These are phyloP conservation scores for Xylaria digitata DNA, from an alignment of 2,329 filamentous ascomycete species.

Conservation along the genomic window DNA sequence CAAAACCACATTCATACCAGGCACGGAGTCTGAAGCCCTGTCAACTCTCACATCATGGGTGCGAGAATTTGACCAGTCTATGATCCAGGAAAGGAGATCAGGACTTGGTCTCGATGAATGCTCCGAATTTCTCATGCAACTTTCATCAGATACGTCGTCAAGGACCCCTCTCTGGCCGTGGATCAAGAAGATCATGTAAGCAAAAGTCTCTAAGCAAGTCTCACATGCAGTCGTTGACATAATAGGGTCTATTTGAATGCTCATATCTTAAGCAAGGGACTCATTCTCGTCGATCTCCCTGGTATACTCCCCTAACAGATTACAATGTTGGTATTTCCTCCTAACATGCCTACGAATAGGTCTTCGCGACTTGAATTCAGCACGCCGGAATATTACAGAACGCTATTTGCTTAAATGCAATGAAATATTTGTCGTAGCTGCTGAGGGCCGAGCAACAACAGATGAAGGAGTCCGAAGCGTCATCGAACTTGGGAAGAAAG, in stretches of 20 bases:
- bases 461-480: conserved; percentile 56
- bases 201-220: background rate
- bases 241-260: conserved; percentile 57
- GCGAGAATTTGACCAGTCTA: conserved; percentile 22
- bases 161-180: conserved; percentile 56
- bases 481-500: conserved; percentile 55
- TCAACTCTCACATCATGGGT: conserved; percentile 44
- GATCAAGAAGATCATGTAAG: conserved; percentile 57
- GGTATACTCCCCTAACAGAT: conserved; percentile 48
- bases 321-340: background rate
- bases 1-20: conserved; percentile 36
- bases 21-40: conserved; percentile 36
- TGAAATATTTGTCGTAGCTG: conserved; percentile 59
- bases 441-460: conserved; percentile 56
- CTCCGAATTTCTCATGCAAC: conserved; percentile 49
- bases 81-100: conserved; percentile 14
- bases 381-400: conserved; percentile 58
- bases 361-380: conserved; percentile 60
- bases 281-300: conserved; percentile 62
- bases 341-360: conserved; percentile 46
- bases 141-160: conserved; percentile 53
- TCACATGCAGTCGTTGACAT: conserved; percentile 31
- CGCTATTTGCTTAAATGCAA: conserved; percentile 58
- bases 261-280: conserved; percentile 59
- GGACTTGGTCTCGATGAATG: conserved; percentile 46